Evolutionary conservation across 805 yeast species (phyloP).

Genomic region (Phaffomyces thermotolerans): DNA sequence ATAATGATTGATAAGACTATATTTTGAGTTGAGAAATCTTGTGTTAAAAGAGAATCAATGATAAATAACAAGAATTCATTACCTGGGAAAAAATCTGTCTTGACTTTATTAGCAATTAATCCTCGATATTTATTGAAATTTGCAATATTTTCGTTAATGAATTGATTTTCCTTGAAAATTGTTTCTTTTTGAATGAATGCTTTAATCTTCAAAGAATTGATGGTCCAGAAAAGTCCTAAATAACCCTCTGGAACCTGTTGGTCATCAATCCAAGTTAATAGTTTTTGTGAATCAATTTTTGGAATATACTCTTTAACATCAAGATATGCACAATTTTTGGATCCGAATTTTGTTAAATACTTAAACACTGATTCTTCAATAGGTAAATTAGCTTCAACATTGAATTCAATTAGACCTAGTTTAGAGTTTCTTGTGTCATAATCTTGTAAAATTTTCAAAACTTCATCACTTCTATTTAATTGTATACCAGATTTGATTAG

Average conservation of each 20-base stretch:
- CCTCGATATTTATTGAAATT: conserved; percentile 34
- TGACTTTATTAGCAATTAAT: conserved; percentile 33
- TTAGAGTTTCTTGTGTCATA: conserved; percentile 46
- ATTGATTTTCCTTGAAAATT: conserved; percentile 17
- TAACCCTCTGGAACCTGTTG: conserved; percentile 16
- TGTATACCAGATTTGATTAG: conserved; percentile 39
- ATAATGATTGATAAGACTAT: conserved; percentile 39
- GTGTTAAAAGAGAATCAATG: conserved; percentile 30
- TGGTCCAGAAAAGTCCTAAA: conserved; percentile 24
- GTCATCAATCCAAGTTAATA: conserved; percentile 20
- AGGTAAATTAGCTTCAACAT: conserved; percentile 16
- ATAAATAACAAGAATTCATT: conserved; percentile 59
- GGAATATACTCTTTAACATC: conserved; percentile 41
- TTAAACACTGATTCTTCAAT: conserved; percentile 26
- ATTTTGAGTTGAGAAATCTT: conserved; percentile 19
- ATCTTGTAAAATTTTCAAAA: conserved; percentile 27
- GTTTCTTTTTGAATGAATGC: conserved; percentile 23
- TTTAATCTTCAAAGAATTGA: conserved; percentile 44
- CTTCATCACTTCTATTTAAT: conserved; percentile 22
- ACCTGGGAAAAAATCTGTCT: conserved; percentile 66
- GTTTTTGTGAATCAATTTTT: conserved; percentile 7
- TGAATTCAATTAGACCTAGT: conserved; percentile 45
- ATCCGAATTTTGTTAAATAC: conserved; percentile 36
- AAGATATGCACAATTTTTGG: conserved; percentile 57
- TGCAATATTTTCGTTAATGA: conserved; percentile 27